Conservation (phyloP, 2,329 filamentous ascomycete species). For the Plenodomus biglobosus region DNA sequence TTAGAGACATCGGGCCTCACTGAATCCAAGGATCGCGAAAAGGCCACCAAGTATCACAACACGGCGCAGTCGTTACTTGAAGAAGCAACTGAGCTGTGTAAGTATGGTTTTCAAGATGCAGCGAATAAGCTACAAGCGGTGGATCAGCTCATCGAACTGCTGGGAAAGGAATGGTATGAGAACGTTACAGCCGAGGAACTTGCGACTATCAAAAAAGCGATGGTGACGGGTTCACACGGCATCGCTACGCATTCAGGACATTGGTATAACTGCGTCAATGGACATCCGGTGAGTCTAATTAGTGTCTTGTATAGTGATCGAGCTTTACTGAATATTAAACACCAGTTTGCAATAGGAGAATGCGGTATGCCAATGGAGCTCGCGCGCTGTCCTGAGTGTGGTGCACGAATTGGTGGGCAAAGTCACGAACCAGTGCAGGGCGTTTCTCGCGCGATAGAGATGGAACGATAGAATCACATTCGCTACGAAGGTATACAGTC, state of each 20-base stretch:
- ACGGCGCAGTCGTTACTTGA: conserved; percentile 30
- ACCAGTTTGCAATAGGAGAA: conserved; percentile 63
- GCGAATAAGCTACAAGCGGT: conserved; percentile 29
- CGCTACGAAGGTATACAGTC: too few relatives aligned
- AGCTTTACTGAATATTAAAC: conserved; percentile 3
- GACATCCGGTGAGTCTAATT: conserved; percentile 51
- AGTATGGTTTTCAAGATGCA: conserved; percentile 34
- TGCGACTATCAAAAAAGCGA: conserved; percentile 50
- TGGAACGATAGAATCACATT: too few relatives aligned
- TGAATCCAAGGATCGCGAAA: conserved; percentile 6
- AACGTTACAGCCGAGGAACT: conserved; percentile 48
- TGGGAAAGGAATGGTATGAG: conserved; percentile 45
- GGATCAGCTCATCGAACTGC: conserved; percentile 28
- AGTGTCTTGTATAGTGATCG: neutral
- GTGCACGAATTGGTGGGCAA: conserved; percentile 57
- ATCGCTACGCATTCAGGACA: conserved; percentile 54
- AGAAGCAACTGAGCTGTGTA: conserved; percentile 37
- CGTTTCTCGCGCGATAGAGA: too few relatives aligned
- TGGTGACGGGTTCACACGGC: conserved; percentile 48
- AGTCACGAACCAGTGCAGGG: too few relatives aligned
- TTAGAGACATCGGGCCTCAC: conserved; percentile 19
- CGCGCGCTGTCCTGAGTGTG: conserved; percentile 66
- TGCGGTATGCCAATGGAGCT: conserved; percentile 67
- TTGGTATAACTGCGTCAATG: conserved; percentile 63
- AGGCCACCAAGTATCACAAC: conserved; percentile 14